Evolutionary conservation across 2,329 filamentous ascomycete species (phyloP), one percentile per base, ranked within the genome.

Genomic region (Ophiocordyceps camponoti-floridani): DNA sequence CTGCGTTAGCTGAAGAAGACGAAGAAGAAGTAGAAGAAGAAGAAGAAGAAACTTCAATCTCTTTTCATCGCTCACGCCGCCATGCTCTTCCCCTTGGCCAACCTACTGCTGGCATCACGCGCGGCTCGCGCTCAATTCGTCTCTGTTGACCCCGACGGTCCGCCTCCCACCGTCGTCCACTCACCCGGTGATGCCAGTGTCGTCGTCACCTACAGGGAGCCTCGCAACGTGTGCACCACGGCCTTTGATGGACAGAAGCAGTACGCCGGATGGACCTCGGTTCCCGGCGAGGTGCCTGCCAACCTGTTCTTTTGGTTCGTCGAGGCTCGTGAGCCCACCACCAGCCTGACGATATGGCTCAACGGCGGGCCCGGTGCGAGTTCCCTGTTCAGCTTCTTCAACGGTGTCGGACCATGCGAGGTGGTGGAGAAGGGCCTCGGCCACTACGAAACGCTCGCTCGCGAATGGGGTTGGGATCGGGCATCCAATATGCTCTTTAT

Each of bases 281-380:
- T 84, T 5, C 75, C 77, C 5, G 77, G 67, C 41, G 59, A 63
- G 27, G 73, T 67, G 50, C 60, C 67, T 16, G 69, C 69, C 40
- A 74, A 69, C 50, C 51, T 69, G 4, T 71, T 70, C 56, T 71
- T 70, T 52, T 71, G 66, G 67, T 70, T 68, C 47, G 63, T 71
- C 42, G 64, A 62, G 43, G 65, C 64, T 14, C 64, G 66, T 23
- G 55, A 67, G 46, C 56, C 55, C 4, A 67, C 66, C 4, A 58
- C 66, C 12, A 57, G 57, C 43, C 54, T 70, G 47, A 66, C 75
- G 3, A 71, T 82, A 53, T 82, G 75, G 74, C 65, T 83, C 50
- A 81, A 80, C 56, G 79, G 79, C 43, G 78, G 79, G 1, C 78
- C 79, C 1, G 79, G 79, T 4, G 69, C 68, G 41, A 79, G 74